A percentile compares a stretch with the other conserved stretches of the same genome.
These are phyloP conservation scores for Santalum album DNA, from an alignment of 164 flowering plant genomes.

Conservation along the genomic window DNA sequence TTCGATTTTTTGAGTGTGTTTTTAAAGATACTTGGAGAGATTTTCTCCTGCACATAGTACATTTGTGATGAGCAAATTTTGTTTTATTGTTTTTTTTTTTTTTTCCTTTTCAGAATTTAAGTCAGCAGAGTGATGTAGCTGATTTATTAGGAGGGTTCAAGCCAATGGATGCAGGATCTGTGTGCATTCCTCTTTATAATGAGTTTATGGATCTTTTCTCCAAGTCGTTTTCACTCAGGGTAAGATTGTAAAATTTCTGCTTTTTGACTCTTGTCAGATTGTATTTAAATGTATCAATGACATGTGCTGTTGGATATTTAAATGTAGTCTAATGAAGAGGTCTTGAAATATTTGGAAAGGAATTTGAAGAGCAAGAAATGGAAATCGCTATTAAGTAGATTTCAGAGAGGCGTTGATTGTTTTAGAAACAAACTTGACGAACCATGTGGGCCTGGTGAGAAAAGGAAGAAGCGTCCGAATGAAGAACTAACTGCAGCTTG, in stretches of 20 bases:
- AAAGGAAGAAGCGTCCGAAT: conserved; percentile 55
- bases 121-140: conserved; percentile 94
- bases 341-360: conserved; percentile 29
- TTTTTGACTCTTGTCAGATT: not conserved
- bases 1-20: not conserved
- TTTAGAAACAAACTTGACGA: conserved; percentile 23
- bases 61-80: not conserved
- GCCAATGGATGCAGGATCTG: conserved; percentile 65
- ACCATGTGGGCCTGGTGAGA: conserved; percentile 33
- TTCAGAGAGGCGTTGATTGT: conserved; percentile 27
- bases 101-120: conserved; percentile 57
- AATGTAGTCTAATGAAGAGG: conserved; percentile 30
- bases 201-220: conserved; percentile 64
- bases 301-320: not conserved
- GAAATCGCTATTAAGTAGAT: conserved; percentile 39
- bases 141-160: conserved; percentile 91
- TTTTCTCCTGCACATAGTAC: not conserved
- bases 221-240: conserved; percentile 51
- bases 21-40: not conserved
- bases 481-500: conserved; percentile 37
- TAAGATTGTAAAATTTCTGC: conserved; percentile 11
- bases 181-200: conserved; percentile 62
- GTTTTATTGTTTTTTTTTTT: not conserved
- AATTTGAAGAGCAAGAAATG: conserved; percentile 39
- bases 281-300: not conserved